These are phyloP conservation scores for Escovopsis weberi DNA, from an alignment of 2,329 filamentous ascomycete genomes.

Conservation along the genomic window DNA sequence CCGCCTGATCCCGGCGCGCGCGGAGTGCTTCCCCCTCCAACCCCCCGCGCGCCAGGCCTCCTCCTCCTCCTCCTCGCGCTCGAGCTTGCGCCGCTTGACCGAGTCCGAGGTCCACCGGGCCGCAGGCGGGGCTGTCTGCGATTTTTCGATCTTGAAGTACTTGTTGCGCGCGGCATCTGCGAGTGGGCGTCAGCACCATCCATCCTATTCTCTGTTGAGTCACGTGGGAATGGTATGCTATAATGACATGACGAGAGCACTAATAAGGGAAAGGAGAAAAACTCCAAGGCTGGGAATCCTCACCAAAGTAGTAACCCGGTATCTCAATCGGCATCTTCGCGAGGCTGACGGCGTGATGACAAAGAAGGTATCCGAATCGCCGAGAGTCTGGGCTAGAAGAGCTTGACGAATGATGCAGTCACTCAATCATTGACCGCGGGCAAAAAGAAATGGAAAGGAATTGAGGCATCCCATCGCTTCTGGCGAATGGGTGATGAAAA, in stretches of 20 bases:
- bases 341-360: not conserved
- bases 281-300: not conserved
- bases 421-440: too few relatives aligned
- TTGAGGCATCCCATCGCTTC: too few relatives aligned
- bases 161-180: slow-evolving; percentile 43
- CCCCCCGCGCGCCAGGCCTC: slow-evolving; percentile 9
- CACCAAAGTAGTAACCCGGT: slow-evolving; percentile 42
- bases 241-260: too few relatives aligned
- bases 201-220: too few relatives aligned
- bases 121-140: slow-evolving; percentile 34
- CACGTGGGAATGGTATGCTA: too few relatives aligned
- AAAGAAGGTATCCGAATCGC: not conserved
- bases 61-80: slow-evolving; percentile 21
- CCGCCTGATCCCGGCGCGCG: slow-evolving; percentile 23
- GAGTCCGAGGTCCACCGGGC: slow-evolving; percentile 42
- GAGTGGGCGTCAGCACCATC: not conserved
- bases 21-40: slow-evolving; percentile 9
- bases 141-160: slow-evolving; percentile 53
- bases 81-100: slow-evolving; percentile 39
- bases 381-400: too few relatives aligned
- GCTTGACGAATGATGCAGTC: too few relatives aligned
- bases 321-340: slow-evolving; percentile 24
- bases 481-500: too few relatives aligned
- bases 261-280: not conserved
- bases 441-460: too few relatives aligned